These are phyloP conservation scores for Phellinidium pouzarii DNA, from an alignment of 1,284 basidiomycete genomes.

Conservation along the genomic window DNA sequence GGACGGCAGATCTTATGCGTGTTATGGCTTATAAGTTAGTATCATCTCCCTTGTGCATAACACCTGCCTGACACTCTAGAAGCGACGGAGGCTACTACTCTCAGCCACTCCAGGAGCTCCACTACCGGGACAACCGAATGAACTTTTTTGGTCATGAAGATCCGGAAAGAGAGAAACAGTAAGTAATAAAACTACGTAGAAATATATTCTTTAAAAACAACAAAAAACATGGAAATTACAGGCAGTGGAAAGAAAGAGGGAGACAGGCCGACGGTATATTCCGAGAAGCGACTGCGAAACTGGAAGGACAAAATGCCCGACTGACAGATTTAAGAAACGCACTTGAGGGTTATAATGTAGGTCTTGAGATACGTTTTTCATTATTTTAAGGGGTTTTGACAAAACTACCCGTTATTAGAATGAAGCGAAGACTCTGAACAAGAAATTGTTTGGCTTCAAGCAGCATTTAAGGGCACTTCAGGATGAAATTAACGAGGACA, in stretches of 20 bases:
- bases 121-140: background rate
- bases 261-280: background rate
- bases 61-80: background rate
- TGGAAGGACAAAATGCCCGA: background rate
- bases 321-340: background rate
- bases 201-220: background rate
- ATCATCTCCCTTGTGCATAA: background rate
- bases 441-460: constrained; percentile 28
- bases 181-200: background rate
- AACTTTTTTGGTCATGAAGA: constrained; percentile 6
- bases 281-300: background rate
- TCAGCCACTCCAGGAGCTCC: constrained; percentile 5
- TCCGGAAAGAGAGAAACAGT: constrained; percentile 3
- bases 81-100: constrained; percentile 17
- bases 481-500: constrained; percentile 64
- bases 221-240: background rate
- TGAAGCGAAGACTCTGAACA: constrained; percentile 24
- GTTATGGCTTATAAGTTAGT: constrained; percentile 60
- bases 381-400: too few species aligned
- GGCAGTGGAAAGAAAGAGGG: constrained; percentile 10
- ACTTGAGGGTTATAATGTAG: background rate
- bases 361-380: background rate
- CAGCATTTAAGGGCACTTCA: constrained; percentile 35
- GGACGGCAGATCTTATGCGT: constrained; percentile 52
- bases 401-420: constrained; percentile 21